Base-by-base conservation (phyloP, 768 basidiomycete genomes). In the Termitomyces sp. region DNA sequence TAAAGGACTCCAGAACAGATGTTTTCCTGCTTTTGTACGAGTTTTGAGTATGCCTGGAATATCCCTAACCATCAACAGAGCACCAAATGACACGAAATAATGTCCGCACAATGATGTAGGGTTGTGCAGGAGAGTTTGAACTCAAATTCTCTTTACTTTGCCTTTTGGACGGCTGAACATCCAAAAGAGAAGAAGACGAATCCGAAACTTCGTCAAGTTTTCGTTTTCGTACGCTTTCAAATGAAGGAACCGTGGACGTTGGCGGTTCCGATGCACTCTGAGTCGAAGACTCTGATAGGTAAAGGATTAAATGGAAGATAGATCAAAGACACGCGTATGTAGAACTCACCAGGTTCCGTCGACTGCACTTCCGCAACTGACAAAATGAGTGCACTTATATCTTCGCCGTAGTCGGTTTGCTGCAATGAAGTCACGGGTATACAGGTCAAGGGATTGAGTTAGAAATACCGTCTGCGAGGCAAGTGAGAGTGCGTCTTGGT, bases 1-100 rank as follows among this genome's bases (percentile, higher is more conserved):
- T 75, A 84, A 53, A 77, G 78, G 0, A 78, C 78, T 4, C 80
- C 80, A 60, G 66, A 76, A 0, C 72, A 63, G 3, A 78, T 57
- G 2, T 61, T 57, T 18, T 61, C 53, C 22, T 53, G 38, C 10
- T 57, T 43, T 55, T 68, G 58, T 26, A 66, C 38, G 10, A 28
- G 7, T 2, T 36, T 6, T 14, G 58, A 62, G 18, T 59, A 46
- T 18, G 67, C 63, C 68, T 69, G 24, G n/a, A 48, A 16, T 33
- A 53, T 30, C 22, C 30, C 14, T 40, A 10, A 14, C n/a, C 26
- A 22, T 46, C 14, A n/a, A 20, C 4, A 6, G 38, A n/a, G 26
- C 2, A 8, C 18, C n/a, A 24, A 47, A 40, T 24, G 18, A 36
- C 24, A 24, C 2, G 4, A 43, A 57, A 26, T 47, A 13, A 58